Base-by-base conservation (phyloP, 495 filamentous ascomycete genomes). In the Cercophora sp. region DNA sequence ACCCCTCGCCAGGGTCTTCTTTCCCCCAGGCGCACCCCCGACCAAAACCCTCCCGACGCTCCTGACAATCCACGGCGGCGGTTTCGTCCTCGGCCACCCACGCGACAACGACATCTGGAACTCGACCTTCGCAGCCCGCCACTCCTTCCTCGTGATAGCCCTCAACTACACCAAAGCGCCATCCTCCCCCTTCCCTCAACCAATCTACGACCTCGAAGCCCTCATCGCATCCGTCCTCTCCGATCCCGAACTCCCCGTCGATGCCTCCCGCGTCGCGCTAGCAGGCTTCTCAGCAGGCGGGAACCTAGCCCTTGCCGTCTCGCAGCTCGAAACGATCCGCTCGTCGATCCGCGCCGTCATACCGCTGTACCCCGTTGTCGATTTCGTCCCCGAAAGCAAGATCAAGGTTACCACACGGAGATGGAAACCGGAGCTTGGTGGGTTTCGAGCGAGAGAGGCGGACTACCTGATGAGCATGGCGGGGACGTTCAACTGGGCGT, bases 101-200 rank as follows among this genome's bases (percentile, higher is more conserved):
- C 40, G 43, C 20, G 63, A 74, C 54, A 66, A 68, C 53, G 71
- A 74, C 57, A 42, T 10, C 6, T 72, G 70, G 70, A 74, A 72
- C 54, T 44, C 41, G 8, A 27, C 52, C 39, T 74, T 71, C 39
- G 61, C 68, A 20, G 48, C 39, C 11, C 54, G 54, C 37, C 55
- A 70, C 59, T 18, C 44, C 29, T 54, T 63, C 48, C 63, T 72
- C 11, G 69, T 72, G 3, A 43, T 74, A 29, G 61, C 59, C 0
- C 61, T 74, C 41, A 60, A 68, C 54, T 74, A 74, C 55, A 48
- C 46, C 62, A 72, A 71, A 48, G 66, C 69, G 1, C 70, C 70
- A 0, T 22, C 4, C 2, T 50, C 57, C 15, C 62, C 66, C 13
- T 72, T 70, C 50, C 70, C 70, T 0, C 53, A 35, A 0, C 57